Base-by-base conservation (phyloP, 495 filamentous ascomycete genomes). In the Talaromyces adpressus region DNA sequence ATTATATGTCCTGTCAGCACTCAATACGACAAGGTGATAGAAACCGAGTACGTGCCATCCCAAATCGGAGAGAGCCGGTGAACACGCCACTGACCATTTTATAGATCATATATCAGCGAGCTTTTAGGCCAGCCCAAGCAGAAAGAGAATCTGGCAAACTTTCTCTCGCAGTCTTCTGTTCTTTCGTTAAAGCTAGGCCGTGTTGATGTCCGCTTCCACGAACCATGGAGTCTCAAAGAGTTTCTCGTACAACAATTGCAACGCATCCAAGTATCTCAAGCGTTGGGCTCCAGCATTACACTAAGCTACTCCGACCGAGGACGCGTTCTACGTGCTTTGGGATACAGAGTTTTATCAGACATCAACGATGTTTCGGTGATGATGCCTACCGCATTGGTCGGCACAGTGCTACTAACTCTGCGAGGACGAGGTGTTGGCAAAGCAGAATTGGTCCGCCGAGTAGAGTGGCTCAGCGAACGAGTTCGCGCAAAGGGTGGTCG, bases 1-100 rank as follows among this genome's bases (percentile, higher is more conserved):
- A 89, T 95, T 29, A 88, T 98, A 52, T 96, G 92, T 67, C 93
- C 93, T 3, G 94, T 98, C 30, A 93, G 90, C 72, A 96, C 92
- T 2, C 94, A 98, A 69, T 98, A 98, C 71, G 94, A 98, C 81
- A 98, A 97, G 68, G 94, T 98, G 57, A 91, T 98, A 56, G 94
- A 98, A 73, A 97, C 93, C 7, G 93, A 97, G 76, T 84, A 77
- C 63, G 79, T 52, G n/a, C n/a, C n/a, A n/a, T n/a, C n/a, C n/a
- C n/a, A n/a, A n/a, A n/a, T n/a, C n/a, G n/a, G n/a, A n/a, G n/a
- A n/a, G n/a, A n/a, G n/a, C n/a, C n/a, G n/a, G n/a, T n/a, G n/a
- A n/a, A n/a, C n/a, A n/a, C n/a, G n/a, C n/a, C n/a, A n/a, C 56
- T 34, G 14, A 34, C 6, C 49, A 16, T 5, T 6, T 30, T 58